phyloP scores from a whole-genome alignment of 1,139 yeast genomes.

The Geotrichum klebahnii region DNA sequence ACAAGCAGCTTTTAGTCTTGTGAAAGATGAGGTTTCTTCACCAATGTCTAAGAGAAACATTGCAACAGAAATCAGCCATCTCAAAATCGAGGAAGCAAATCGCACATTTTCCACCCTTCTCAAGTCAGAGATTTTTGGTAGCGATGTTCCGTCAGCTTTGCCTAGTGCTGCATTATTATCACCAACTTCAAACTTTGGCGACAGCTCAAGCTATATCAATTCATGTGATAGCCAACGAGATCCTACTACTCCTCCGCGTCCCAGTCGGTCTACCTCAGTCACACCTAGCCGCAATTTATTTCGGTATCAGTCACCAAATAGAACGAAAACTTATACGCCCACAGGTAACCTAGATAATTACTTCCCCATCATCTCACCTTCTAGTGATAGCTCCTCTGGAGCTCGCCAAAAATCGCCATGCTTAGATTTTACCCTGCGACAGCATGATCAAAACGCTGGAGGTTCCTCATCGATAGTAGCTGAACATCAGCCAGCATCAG shows the following conservation, averaged over 20 bases:
- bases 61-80: constrained; percentile 62
- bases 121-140: constrained; percentile 89
- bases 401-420: not conserved
- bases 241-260: constrained; percentile 32
- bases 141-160: constrained; percentile 61
- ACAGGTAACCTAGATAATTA: not conserved
- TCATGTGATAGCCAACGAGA: constrained; percentile 13
- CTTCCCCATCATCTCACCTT: not conserved
- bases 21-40: constrained; percentile 43
- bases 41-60: constrained; percentile 30
- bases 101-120: constrained; percentile 79
- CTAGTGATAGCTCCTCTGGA: not conserved
- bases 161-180: not conserved
- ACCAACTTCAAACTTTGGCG: constrained; percentile 13
- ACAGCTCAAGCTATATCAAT: constrained; percentile 23
- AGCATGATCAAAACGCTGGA: not conserved
- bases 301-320: constrained; percentile 33
- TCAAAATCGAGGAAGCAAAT: constrained; percentile 78
- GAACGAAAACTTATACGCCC: constrained; percentile 5
- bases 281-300: constrained; percentile 40
- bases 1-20: constrained; percentile 78
- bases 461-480: not conserved
- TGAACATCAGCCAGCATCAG: constrained; percentile 4
- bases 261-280: constrained; percentile 38
- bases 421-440: not conserved